phyloP scores from a whole-genome alignment of 1,284 basidiomycete genomes.

The Singerocomus inundabilis region DNA sequence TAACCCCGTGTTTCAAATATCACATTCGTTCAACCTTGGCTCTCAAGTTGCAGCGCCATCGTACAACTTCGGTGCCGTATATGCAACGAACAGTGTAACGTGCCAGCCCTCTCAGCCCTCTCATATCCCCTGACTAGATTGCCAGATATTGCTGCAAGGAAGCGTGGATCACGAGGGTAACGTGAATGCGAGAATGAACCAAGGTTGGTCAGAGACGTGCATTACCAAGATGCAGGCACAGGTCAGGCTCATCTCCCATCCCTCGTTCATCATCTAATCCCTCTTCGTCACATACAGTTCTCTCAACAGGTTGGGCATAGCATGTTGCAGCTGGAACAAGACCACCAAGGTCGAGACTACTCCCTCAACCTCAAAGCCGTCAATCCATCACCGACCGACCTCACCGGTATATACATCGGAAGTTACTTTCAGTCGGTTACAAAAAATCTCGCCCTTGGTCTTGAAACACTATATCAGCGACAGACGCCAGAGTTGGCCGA shows the following conservation, averaged over 20 bases:
- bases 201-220: constrained; percentile 79
- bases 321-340: constrained; percentile 94
- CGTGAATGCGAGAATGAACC: constrained; percentile 87
- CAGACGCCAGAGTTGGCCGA: constrained; percentile 76
- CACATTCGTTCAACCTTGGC: constrained; percentile 91
- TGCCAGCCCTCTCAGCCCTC: neutral
- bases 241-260: constrained; percentile 45
- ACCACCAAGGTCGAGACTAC: constrained; percentile 89
- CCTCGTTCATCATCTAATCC: constrained; percentile 16
- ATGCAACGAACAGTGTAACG: constrained; percentile 75
- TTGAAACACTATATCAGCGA: constrained; percentile 87
- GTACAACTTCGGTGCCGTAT: constrained; percentile 96
- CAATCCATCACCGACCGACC: constrained; percentile 88
- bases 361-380: constrained; percentile 86
- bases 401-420: constrained; percentile 92
- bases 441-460: constrained; percentile 86
- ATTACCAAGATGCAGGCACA: constrained; percentile 90
- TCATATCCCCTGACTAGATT: constrained; percentile 18
- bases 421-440: constrained; percentile 96
- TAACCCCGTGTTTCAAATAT: constrained; percentile 96
- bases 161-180: constrained; percentile 92
- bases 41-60: constrained; percentile 73
- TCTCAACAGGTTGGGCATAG: constrained; percentile 75
- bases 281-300: constrained; percentile 41
- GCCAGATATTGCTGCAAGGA: constrained; percentile 88